Percentiles rank a stretch among this genome's conserved stretches.
These are phyloP conservation scores for Piloderma croceum DNA, from an alignment of 768 basidiomycete species.

Conservation along the genomic window DNA sequence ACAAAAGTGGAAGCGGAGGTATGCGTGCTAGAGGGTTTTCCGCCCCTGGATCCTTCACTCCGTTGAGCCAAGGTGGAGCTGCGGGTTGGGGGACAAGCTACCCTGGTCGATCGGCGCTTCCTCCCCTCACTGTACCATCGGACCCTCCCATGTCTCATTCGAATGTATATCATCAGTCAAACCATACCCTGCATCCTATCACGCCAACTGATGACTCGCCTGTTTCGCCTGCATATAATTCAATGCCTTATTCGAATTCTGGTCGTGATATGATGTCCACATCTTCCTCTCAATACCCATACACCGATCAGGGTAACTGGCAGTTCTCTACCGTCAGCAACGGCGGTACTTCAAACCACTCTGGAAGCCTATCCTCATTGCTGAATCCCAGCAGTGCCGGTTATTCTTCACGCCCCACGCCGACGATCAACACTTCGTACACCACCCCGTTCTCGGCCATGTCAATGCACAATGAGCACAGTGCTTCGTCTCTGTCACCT, in stretches of 20 bases:
- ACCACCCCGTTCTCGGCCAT: slow-evolving; percentile 64
- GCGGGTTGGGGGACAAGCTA: slow-evolving; percentile 57
- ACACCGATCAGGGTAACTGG: slow-evolving; percentile 54
- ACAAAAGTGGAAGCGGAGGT: slow-evolving; percentile 35
- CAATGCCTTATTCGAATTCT: slow-evolving; percentile 28
- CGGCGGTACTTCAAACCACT: slow-evolving; percentile 47
- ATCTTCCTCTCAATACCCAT: slow-evolving; percentile 55
- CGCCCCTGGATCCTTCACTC: slow-evolving; percentile 75
- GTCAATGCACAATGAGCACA: slow-evolving; percentile 61
- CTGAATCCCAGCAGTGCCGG: slow-evolving; percentile 61
- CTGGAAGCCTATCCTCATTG: slow-evolving; percentile 70
- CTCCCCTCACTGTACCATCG: slow-evolving; percentile 79
- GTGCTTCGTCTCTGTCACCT: slow-evolving; percentile 68
- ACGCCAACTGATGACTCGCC: slow-evolving; percentile 69
- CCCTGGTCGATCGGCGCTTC: slow-evolving; percentile 56
- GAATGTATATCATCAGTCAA: slow-evolving; percentile 54
- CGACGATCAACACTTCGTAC: slow-evolving; percentile 71
- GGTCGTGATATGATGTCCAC: slow-evolving; percentile 30
- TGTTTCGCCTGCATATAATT: slow-evolving; percentile 36
- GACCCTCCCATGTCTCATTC: slow-evolving; percentile 59
- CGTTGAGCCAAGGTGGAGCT: slow-evolving; percentile 53
- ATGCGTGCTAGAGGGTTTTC: slow-evolving; percentile 77
- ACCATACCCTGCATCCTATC: slow-evolving; percentile 61
- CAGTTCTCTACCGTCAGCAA: slow-evolving; percentile 36
- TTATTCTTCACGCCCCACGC: slow-evolving; percentile 48